Evolutionary conservation across 2,329 filamentous ascomycete genomes (phyloP), one percentile per base, ranked within the genome.

Genomic region (Paramyrothecium roridum): DNA sequence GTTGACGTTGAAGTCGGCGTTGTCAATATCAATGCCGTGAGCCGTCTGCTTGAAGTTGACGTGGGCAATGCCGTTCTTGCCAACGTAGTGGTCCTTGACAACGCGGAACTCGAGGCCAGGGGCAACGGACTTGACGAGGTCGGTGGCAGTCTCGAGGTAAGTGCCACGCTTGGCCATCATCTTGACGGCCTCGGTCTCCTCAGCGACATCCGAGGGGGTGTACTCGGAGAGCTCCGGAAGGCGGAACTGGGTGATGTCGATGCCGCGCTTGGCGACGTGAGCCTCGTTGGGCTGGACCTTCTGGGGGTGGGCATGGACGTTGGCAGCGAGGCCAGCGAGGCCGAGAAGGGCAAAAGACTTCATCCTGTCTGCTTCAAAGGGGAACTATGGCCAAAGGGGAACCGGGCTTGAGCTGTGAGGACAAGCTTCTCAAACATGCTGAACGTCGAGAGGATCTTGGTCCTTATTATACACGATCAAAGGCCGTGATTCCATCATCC

Each of bases 1-100:
- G 58, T 85, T 85, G 50, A 85, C 80, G 52, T 84, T 84, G 62
- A 84, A 83, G 63, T 83, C 80, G 1, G 79, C 80, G 61, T 85
- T 85, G 61, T 85, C 83, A 56, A 86, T 78, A 57, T 85, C 83
- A 22, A 85, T 65, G 1, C 78, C 82, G 53, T 84, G 79, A 8
- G 74, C 70, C 0, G 81, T 85, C 69, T 86, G 83, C 68, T 80
- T 82, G 64, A 85, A 83, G 65, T 83, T 76, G 59, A 84, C 80
- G 61, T 86, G 83, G 1, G 74, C 74, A 56, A 86, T 72, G 10
- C 82, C 81, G 53, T 83, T 83, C 48, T 62, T 67, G n/a, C 82
- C 76, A 12, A 80, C 71, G 51, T 85, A 85, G 61, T 79, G 74
- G 62, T 84, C 81, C 1, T 74, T 64, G 0, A 79, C 76, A 8